Percentiles rank a stretch among this genome's conserved stretches.
phyloP scores from a whole-genome alignment of 441 rosid species.

The Mallotus repandus region DNA sequence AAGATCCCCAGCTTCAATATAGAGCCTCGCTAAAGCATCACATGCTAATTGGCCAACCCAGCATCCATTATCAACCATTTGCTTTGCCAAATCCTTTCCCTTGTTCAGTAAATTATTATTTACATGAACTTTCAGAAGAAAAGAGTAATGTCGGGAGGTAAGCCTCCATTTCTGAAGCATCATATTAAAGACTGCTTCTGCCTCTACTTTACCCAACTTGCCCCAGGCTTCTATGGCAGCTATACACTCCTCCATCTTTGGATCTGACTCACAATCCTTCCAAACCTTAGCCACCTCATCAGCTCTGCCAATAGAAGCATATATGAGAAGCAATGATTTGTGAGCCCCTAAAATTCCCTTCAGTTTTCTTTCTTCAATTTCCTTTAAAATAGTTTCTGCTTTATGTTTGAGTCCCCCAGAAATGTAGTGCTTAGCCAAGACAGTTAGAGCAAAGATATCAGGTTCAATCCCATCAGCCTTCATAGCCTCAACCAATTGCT shows the following conservation, averaged over 20 bases:
- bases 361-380: conserved; percentile 19
- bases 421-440: conserved; percentile 30
- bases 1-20: conserved; percentile 28
- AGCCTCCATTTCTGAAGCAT: not conserved
- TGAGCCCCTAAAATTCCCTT: not conserved
- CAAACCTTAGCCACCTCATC: conserved; percentile 35
- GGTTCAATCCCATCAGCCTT: conserved; percentile 19
- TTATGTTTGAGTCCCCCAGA: conserved; percentile 26
- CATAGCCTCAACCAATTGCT: conserved; percentile 10
- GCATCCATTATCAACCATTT: no score
- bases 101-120: conserved; percentile 19
- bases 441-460: conserved; percentile 12
- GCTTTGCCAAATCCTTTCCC: no score
- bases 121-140: conserved; percentile 23
- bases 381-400: conserved; percentile 23
- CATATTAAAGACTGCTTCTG: no score
- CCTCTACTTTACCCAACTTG: no score
- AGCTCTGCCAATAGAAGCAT: conserved; percentile 27
- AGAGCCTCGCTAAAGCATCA: conserved; percentile 28
- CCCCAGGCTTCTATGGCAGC: conserved; percentile 38
- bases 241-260: conserved; percentile 23
- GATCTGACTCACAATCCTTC: conserved; percentile 27
- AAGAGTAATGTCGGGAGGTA: conserved; percentile 14
- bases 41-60: not conserved
- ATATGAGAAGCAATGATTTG: conserved; percentile 25